Evolutionary conservation across 805 yeast species (phyloP), one percentile per base, ranked within the genome.

Genomic region (Nakazawaea holstii): DNA sequence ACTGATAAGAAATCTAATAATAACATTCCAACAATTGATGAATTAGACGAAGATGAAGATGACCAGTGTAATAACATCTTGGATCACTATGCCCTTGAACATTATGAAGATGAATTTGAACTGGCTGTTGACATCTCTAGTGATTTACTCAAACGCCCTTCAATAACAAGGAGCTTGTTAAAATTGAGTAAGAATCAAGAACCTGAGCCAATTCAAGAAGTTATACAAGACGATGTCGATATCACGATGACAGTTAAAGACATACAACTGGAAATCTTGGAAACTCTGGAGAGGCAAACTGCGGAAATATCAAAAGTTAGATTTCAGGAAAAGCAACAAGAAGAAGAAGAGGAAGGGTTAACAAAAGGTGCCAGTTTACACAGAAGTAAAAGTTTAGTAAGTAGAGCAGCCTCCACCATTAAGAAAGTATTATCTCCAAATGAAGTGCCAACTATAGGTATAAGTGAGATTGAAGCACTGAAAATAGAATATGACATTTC

Each of bases 381-480:
- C 6, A 39, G 35, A 17, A 10, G 15, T 9, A 31, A 31, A n/a
- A 41, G 30, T 20, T 20, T 31, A 13, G 10, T 31, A 24, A 41
- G 44, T 14, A 32, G 29, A 24, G 31, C 36, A 11, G 31, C 44
- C 7, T 31, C 44, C 7, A 35, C 13, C 9, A 10, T 42, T 10
- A 42, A 14, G 27, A 35, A 42, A 7, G 14, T 27, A 6, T 8
- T 31, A 6, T 38, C 41, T 2, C 27, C 41, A 26, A 17, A 17
- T 28, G 45, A 40, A 35, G 37, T 35, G n/a, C 31, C 28, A 13
- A 46, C 49, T 11, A 30, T 8, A 4, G 49, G 49, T 2, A 35
- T 46, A 11, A 14, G 41, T 35, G 49, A 46, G 24, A 11, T 26
- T 3, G 49, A 46, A 35, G 44, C 43, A 15, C 32, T 28, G 10